phyloP scores from a whole-genome alignment of 2,329 filamentous ascomycete genomes.

The Ophiosphaerella narmari region DNA sequence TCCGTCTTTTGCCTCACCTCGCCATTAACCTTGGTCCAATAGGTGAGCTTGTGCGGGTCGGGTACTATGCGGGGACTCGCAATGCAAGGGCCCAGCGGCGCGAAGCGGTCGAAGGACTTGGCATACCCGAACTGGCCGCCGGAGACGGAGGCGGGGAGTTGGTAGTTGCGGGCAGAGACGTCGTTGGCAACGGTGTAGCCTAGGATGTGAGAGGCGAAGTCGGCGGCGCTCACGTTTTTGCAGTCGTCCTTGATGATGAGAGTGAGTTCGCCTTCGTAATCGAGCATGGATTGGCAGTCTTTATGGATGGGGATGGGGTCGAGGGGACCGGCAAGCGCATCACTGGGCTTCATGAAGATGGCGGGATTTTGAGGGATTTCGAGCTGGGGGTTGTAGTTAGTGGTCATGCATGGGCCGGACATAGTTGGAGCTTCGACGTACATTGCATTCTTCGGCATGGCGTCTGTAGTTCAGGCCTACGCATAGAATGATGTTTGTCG shows the following conservation, averaged over 20 bases:
- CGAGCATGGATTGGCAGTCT: conserved; percentile 37
- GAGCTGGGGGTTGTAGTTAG: conserved; percentile 16
- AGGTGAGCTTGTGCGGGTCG: conserved; percentile 39
- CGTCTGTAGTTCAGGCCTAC: conserved; percentile 43
- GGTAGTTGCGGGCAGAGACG: conserved; percentile 62
- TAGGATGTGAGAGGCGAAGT: conserved; percentile 64
- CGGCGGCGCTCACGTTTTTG: conserved; percentile 53
- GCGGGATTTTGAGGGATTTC: conserved; percentile 37
- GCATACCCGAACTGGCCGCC: conserved; percentile 49
- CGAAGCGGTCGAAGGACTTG: conserved; percentile 53
- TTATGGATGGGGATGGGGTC: conserved; percentile 36
- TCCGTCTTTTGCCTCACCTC: conserved; percentile 49
- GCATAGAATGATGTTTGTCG: conserved; percentile 37
- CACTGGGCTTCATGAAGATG: conserved; percentile 44
- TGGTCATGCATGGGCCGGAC: not conserved
- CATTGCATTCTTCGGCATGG: conserved; percentile 41
- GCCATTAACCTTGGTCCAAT: conserved; percentile 52
- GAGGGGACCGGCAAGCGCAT: conserved; percentile 41
- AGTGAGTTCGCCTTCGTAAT: conserved; percentile 48
- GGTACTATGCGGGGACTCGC: conserved; percentile 37
- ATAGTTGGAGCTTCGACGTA: conserved; percentile 6
- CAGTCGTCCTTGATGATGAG: conserved; percentile 39
- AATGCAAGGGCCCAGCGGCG: conserved; percentile 51
- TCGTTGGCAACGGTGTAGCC: conserved; percentile 69
- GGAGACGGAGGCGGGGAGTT: conserved; percentile 43